Conservation (phyloP, 148 eudicot species). For the Nyssa sinensis region DNA sequence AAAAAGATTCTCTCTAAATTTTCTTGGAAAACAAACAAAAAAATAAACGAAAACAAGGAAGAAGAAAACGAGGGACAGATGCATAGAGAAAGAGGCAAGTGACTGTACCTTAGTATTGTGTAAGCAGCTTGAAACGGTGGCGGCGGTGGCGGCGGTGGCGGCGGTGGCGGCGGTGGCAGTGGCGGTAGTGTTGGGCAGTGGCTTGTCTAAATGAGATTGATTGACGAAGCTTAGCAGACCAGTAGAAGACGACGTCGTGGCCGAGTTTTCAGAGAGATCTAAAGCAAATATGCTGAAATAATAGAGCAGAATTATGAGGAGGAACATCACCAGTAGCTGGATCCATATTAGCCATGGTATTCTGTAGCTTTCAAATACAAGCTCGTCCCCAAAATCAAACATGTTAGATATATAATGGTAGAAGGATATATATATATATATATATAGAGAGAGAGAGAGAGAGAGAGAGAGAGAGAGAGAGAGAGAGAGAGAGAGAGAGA, state of each 20-base stretch:
- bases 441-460: no score
- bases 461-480: no score
- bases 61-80: no score
- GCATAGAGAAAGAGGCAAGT: not conserved
- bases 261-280: constrained; percentile 19
- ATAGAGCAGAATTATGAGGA: constrained; percentile 38
- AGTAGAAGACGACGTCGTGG: not conserved
- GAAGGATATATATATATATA: no score
- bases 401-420: not conserved
- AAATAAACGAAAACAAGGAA: not conserved
- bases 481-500: not conserved
- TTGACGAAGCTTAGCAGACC: not conserved
- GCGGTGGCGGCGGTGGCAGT: no score
- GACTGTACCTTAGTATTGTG: constrained; percentile 3
- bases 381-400: constrained; percentile 43
- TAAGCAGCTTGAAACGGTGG: no score
- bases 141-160: no score
- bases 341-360: constrained; percentile 60
- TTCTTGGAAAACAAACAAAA: not conserved
- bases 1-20: no score
- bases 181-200: constrained; percentile 1
- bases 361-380: constrained; percentile 34
- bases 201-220: not conserved
- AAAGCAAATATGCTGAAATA: constrained; percentile 19
- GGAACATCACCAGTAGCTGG: constrained; percentile 45